Conservation (phyloP, 306 rosid species). For the Begonia peltatifolia region DNA sequence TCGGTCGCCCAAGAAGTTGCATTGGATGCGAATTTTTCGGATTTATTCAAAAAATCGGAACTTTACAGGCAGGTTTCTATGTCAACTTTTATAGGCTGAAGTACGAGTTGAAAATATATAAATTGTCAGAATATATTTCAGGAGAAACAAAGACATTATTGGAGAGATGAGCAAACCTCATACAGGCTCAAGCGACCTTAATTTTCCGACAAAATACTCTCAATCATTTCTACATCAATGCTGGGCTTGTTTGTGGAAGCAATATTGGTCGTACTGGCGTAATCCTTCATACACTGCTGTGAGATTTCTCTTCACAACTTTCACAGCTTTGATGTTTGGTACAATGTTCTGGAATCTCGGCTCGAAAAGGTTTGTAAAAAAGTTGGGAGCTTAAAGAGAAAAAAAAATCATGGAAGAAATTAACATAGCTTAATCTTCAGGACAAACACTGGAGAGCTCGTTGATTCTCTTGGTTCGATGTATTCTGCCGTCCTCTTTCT, state of each 20-base stretch:
- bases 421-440: slow-evolving; percentile 1
- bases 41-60: slow-evolving; percentile 17
- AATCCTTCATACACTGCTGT: slow-evolving; percentile 49
- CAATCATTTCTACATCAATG: slow-evolving; percentile 33
- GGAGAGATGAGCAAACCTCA: slow-evolving; percentile 36
- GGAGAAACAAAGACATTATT: slow-evolving; percentile 49
- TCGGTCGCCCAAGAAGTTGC: slow-evolving; percentile 18
- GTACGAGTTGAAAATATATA: neutral
- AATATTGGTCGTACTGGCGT: slow-evolving; percentile 51
- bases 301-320: slow-evolving; percentile 25
- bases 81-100: neutral
- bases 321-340: slow-evolving; percentile 34
- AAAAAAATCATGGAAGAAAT: neutral
- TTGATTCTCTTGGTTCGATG: slow-evolving; percentile 44
- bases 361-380: slow-evolving; percentile 29
- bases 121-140: slow-evolving; percentile 12
- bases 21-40: slow-evolving; percentile 20
- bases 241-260: slow-evolving; percentile 60
- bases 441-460: slow-evolving; percentile 19
- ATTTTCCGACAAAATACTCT: slow-evolving; percentile 31
- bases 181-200: slow-evolving; percentile 39
- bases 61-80: slow-evolving; percentile 21
- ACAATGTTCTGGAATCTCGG: slow-evolving; percentile 52
- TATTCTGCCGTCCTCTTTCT: slow-evolving; percentile 34
- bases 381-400: too few relatives aligned